Evolutionary conservation across 805 yeast genomes (phyloP).

Genomic region (Candida taoyuanica): DNA sequence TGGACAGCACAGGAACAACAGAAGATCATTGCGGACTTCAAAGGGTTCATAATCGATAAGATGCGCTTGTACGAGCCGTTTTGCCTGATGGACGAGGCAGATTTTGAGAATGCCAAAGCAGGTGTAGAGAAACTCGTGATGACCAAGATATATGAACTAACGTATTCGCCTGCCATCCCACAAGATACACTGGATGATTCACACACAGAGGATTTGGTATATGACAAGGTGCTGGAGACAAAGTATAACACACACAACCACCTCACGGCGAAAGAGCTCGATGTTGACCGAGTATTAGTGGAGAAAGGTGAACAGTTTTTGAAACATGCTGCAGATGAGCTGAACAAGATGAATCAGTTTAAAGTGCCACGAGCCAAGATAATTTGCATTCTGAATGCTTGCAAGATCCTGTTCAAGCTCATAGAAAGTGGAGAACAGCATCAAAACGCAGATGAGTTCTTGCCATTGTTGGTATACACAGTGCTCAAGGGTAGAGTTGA

Average conservation of each 20-base stretch:
- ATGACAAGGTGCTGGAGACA: slow-evolving; percentile 48
- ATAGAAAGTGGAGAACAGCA: slow-evolving; percentile 58
- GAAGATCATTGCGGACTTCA: slow-evolving; percentile 74
- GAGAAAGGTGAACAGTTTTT: slow-evolving; percentile 50
- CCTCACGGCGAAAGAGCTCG: slow-evolving; percentile 64
- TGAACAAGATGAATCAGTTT: slow-evolving; percentile 72
- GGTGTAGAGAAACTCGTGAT: slow-evolving; percentile 91
- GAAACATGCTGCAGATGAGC: slow-evolving; percentile 65
- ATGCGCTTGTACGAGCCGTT: slow-evolving; percentile 69
- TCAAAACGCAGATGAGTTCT: slow-evolving; percentile 89
- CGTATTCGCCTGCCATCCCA: slow-evolving; percentile 75
- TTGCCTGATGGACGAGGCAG: slow-evolving; percentile 52
- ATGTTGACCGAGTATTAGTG: slow-evolving; percentile 53
- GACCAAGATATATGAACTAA: slow-evolving; percentile 74
- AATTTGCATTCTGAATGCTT: slow-evolving; percentile 84
- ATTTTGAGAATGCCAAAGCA: slow-evolving; percentile 70
- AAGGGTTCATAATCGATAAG: slow-evolving; percentile 61
- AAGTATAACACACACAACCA: slow-evolving; percentile 64
- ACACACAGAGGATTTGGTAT: slow-evolving; percentile 57
- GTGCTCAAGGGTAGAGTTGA: slow-evolving; percentile 64
- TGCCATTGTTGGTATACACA: slow-evolving; percentile 83
- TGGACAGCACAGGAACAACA: slow-evolving; percentile 78
- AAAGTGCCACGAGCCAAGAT: slow-evolving; percentile 94
- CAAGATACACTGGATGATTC: slow-evolving; percentile 41
- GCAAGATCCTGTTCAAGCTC: slow-evolving; percentile 87